Conservation (phyloP, 805 yeast species). For the Brettanomyces anomalus region DNA sequence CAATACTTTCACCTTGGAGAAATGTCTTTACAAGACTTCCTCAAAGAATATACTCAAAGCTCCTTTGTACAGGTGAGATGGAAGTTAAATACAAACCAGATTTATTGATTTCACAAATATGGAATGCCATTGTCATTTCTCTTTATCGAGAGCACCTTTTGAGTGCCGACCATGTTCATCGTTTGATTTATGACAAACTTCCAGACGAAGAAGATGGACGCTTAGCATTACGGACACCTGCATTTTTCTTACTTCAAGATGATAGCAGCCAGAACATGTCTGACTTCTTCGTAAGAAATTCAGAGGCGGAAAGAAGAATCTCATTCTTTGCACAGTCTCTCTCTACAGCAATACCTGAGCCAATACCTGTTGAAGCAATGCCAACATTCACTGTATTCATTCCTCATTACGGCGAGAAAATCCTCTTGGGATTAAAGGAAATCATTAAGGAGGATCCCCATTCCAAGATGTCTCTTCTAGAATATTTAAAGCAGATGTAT, state of each 20-base stretch:
- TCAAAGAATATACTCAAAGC: constrained; percentile 39
- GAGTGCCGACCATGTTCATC: constrained; percentile 39
- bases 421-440: constrained; percentile 34
- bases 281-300: constrained; percentile 34
- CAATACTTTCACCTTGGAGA: constrained; percentile 51
- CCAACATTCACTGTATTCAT: constrained; percentile 43
- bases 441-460: constrained; percentile 35
- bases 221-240: constrained; percentile 29
- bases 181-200: constrained; percentile 30
- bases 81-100: constrained; percentile 34
- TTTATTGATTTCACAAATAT: constrained; percentile 35
- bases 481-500: constrained; percentile 65
- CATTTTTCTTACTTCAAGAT: constrained; percentile 41
- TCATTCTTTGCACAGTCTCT: constrained; percentile 47
- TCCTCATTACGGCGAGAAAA: constrained; percentile 46
- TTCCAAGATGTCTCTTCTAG: constrained; percentile 54
- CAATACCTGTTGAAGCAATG: constrained; percentile 37
- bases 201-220: constrained; percentile 39
- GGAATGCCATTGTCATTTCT: constrained; percentile 47
- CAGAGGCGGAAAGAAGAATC: constrained; percentile 44
- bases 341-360: constrained; percentile 39
- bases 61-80: constrained; percentile 36
- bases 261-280: constrained; percentile 30
- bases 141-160: constrained; percentile 47
- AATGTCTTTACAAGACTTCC: constrained; percentile 45